Base-by-base conservation (phyloP, 345 rosid species). In the Eucalyptus curtisii region DNA sequence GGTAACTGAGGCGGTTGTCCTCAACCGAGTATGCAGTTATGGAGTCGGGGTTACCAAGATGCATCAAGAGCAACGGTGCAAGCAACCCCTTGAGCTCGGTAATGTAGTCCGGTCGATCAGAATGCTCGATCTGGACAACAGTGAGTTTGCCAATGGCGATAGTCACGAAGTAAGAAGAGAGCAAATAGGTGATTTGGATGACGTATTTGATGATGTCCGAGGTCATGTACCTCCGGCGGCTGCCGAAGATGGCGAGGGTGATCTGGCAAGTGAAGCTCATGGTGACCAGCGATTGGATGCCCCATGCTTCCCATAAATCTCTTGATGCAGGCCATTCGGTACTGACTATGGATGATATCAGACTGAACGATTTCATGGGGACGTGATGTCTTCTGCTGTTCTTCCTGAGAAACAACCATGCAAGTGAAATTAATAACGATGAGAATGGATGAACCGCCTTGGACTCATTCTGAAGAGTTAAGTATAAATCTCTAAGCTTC, bases 1-100 rank as follows among this genome's bases (percentile, higher is more conserved):
- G 68, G n/a, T 12, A 17, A 7, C 91, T 88, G 37, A 90, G 79
- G 44, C 89, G 71, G 52, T 89, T 89, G 57, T 90, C 91, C 61
- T 90, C 91, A 24, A 89, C 87, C 31, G 91, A 57, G 27, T 89
- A 90, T 44, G 91, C 90, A 16, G 91, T 87, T 8, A 90, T 88
- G 79, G 71, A 84, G 68, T 90, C 90, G 7, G 91, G 90, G 40
- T 88, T 86, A 37, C 61, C 61, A 55, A 55, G 61, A 30, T 55
- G 61, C 61, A 55, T 55, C 61, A 55, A 55, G 61, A 55, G 61
- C 61, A 55, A 55, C 30, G 61, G 61, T 55, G 61, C 61, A 2
- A 55, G 61, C 61, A 55, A 55, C 30, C 61, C 30, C 61, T 55
- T 55, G 61, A 55, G 61, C 30, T 55, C 61, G 27, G 61, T 55